Evolutionary conservation across 805 yeast species (phyloP).

Genomic region (Sugiyamaella boreocaroliniensis): DNA sequence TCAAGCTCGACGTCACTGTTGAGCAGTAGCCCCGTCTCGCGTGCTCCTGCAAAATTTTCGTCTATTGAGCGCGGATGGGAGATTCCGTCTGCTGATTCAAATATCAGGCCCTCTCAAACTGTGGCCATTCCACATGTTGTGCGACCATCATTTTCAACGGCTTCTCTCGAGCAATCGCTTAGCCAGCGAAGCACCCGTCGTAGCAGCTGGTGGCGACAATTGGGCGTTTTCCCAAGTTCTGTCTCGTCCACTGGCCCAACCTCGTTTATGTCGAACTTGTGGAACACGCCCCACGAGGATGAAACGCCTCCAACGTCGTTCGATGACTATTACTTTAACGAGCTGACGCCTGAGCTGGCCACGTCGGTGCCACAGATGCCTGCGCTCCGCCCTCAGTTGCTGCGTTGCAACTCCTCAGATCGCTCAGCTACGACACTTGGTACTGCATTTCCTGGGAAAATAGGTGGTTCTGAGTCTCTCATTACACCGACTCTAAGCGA

Average conservation of each 20-base stretch:
- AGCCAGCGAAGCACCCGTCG: neutral
- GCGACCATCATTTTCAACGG: constrained; percentile 18
- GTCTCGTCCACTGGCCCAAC: neutral
- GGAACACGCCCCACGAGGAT: neutral
- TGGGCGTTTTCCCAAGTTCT: neutral
- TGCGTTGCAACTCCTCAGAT: constrained; percentile 2
- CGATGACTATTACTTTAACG: constrained; percentile 8
- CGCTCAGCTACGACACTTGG: neutral
- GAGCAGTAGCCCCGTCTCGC: constrained; percentile 1
- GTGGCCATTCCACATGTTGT: constrained; percentile 23
- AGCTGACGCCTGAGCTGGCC: neutral
- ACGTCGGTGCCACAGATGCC: neutral
- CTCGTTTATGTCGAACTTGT: neutral
- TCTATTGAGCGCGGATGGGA: constrained; percentile 20
- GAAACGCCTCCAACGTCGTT: neutral
- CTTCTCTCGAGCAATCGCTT: constrained; percentile 18
- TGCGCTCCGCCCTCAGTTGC: neutral
- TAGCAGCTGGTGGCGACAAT: neutral
- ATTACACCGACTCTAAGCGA: neutral
- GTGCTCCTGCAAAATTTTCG: constrained; percentile 6
- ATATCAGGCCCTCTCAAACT: constrained; percentile 10
- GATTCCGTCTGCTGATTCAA: constrained; percentile 12
- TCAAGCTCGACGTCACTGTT: neutral
- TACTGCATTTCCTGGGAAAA: neutral
- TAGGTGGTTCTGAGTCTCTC: neutral